phyloP scores from a whole-genome alignment of 73 alveolate species.

The Blepharisma japonicum region DNA sequence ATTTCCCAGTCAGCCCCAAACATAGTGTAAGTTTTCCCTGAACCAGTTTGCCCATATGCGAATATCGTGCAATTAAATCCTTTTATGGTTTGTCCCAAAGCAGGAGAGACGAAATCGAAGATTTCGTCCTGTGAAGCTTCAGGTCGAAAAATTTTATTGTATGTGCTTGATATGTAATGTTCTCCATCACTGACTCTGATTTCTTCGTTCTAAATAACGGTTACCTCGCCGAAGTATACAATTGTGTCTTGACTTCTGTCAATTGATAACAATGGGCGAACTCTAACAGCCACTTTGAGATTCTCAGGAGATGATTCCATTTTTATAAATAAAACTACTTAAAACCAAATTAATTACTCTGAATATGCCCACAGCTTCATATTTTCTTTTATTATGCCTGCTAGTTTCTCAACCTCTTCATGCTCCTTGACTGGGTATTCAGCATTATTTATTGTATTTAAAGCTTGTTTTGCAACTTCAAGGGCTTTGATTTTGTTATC shows the following conservation, averaged over 20 bases:
- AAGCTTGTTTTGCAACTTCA: no score
- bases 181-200: slow-evolving; percentile 35
- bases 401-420: no score
- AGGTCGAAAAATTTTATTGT: slow-evolving; percentile 45
- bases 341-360: no score
- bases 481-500: no score
- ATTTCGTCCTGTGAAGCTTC: slow-evolving; percentile 53
- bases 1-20: slow-evolving; percentile 45
- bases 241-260: slow-evolving; percentile 42
- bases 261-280: slow-evolving; percentile 57
- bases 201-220: slow-evolving; percentile 43
- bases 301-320: slow-evolving; percentile 18
- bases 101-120: slow-evolving; percentile 32
- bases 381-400: no score
- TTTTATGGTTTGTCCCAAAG: slow-evolving; percentile 24
- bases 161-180: slow-evolving; percentile 25
- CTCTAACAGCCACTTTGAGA: slow-evolving; percentile 62
- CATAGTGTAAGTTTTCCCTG: slow-evolving; percentile 54
- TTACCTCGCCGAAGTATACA: slow-evolving; percentile 49
- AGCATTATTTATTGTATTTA: no score
- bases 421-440: no score
- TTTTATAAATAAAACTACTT: neutral
- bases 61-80: slow-evolving; percentile 54
- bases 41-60: slow-evolving; percentile 62
- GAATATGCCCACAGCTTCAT: no score